These are phyloP conservation scores for Lycium ferocissimum DNA, from an alignment of 257 asterid genomes.

Conservation along the genomic window DNA sequence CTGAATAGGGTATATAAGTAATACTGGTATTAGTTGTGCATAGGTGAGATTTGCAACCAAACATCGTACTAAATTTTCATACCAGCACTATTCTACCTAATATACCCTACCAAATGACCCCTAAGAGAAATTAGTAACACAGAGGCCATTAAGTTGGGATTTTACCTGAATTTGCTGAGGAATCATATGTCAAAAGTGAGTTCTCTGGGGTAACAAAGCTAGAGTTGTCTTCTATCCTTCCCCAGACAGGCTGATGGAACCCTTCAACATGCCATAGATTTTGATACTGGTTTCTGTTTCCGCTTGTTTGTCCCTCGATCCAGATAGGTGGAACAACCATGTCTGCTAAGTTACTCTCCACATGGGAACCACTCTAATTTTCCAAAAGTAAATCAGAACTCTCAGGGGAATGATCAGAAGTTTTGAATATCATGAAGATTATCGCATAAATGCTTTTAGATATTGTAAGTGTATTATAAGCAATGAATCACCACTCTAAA, in stretches of 20 bases:
- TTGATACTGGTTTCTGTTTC: slow-evolving; percentile 65
- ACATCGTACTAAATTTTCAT: no score
- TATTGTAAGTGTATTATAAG: background rate
- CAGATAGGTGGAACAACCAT: slow-evolving; percentile 62
- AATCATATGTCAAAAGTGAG: slow-evolving; percentile 67
- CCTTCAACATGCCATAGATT: slow-evolving; percentile 69
- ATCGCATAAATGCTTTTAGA: background rate
- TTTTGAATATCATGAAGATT: background rate
- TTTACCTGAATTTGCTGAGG: slow-evolving; percentile 78
- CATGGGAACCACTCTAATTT: slow-evolving; percentile 50
- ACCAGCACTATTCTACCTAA: no score
- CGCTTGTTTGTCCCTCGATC: slow-evolving; percentile 62
- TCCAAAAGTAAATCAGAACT: background rate
- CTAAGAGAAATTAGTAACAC: background rate
- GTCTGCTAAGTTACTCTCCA: slow-evolving; percentile 57
- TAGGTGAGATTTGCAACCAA: no score
- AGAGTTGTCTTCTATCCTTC: slow-evolving; percentile 55
- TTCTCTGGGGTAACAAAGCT: slow-evolving; percentile 64
- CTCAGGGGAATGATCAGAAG: background rate
- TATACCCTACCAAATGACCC: no score
- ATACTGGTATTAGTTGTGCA: no score
- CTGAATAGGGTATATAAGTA: no score
- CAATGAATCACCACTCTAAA: background rate
- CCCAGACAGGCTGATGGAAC: slow-evolving; percentile 63
- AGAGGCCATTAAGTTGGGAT: background rate